These are phyloP conservation scores for Voacanga thouarsii DNA, from an alignment of 257 asterid species.

Conservation along the genomic window DNA sequence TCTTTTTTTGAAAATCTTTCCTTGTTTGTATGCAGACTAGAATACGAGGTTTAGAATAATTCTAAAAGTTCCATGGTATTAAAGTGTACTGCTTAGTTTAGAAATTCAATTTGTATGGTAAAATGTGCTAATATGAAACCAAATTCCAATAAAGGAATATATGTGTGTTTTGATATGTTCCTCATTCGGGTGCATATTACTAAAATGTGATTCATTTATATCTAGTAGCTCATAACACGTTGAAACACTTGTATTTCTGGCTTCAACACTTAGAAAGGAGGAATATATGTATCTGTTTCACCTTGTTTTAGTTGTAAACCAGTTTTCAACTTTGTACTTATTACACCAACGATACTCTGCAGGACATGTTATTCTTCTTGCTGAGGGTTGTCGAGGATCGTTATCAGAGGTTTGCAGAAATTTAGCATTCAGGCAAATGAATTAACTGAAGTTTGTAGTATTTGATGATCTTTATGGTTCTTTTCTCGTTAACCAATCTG, in stretches of 20 bases:
- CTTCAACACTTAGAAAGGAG: neutral
- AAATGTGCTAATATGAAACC: neutral
- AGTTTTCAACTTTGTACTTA: conserved; percentile 8
- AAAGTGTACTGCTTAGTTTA: neutral
- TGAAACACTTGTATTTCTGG: neutral
- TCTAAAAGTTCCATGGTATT: neutral
- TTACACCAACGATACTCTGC: conserved; percentile 31
- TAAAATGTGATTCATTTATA: neutral
- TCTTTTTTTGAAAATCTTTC: conserved; percentile 1
- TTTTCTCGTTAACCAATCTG: conserved; percentile 12
- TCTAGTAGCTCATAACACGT: neutral
- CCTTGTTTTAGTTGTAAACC: neutral
- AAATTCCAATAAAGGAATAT: neutral
- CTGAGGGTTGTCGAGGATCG: conserved; percentile 99
- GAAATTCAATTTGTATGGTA: neutral
- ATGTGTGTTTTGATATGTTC: neutral
- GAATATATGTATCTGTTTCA: neutral
- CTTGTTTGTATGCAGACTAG: conserved; percentile 4
- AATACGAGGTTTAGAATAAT: neutral
- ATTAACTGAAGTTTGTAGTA: conserved; percentile 6
- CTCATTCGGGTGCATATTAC: neutral
- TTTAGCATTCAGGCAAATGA: conserved; percentile 13
- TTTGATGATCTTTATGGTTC: conserved; percentile 14
- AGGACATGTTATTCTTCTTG: conserved; percentile 79
- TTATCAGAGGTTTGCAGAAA: conserved; percentile 71